Base-by-base conservation (phyloP, 257 asterid species). In the Jaltomata sinuosa region DNA sequence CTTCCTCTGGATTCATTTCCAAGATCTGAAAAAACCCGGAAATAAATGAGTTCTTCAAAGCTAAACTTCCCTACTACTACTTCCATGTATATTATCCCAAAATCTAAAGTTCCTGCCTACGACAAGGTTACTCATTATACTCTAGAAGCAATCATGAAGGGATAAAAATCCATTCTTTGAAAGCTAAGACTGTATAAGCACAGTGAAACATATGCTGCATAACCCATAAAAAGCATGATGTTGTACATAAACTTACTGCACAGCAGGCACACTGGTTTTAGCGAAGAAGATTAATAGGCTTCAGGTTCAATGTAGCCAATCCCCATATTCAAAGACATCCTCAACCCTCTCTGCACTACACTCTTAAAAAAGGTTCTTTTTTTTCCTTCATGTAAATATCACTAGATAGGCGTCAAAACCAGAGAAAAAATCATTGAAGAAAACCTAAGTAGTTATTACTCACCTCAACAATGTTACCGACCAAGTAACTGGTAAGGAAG, bases 1-100 rank as follows among this genome's bases (percentile, higher is more conserved):
- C 99, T 77, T 97, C 99, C 86, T 97, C 99, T 11, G 98, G 99
- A 88, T 94, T 97, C 98, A 97, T 97, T 88, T 97, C 98, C 92
- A 97, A 87, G 84, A 97, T 97, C 99, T 97, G 84, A 59, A 83
- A 42, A 49, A 83, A 29, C 50, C 50, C 22, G 18, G 10, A 47
- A 47, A 15, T 72, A 74, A 72, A 38, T 61, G 9, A 52, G 47
- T 5, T 40, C 67, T 72, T 69, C 64, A 34, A 32, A n/a, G 32
- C 18, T 27, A 76, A 0, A 47, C 40, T 47, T 45, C 27, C 22
- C 42, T 16, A 47, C 81, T 47, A 49, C 16, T 76, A 19, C 42
- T 76, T 47, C 25, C 61, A 76, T 47, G 42, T 45, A 47, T 32
- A 32, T 10, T 65, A 65, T 64, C 76, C 76, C 47, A 32, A 32